phyloP scores from a whole-genome alignment of 1,284 basidiomycete species.

The Puccinia polysora region DNA sequence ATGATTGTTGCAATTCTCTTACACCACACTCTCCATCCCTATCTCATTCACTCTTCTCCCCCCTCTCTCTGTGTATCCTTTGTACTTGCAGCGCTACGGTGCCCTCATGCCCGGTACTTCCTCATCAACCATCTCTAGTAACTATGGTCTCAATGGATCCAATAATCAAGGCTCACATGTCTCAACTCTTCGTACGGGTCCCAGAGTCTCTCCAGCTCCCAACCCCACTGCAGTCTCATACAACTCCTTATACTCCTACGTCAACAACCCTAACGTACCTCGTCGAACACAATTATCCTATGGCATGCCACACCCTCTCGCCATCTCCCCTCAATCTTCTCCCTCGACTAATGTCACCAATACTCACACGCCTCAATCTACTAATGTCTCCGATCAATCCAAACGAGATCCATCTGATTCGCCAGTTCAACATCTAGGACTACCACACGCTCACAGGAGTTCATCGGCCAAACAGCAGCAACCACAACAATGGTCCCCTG shows the following conservation, averaged over 20 bases:
- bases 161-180: constrained; percentile 7
- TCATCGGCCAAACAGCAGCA: not conserved
- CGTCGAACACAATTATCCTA: constrained; percentile 12
- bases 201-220: constrained; percentile 13
- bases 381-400: constrained; percentile 11
- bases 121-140: constrained; percentile 2
- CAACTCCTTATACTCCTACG: constrained; percentile 8
- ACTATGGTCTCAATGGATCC: not conserved
- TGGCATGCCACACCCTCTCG: constrained; percentile 20
- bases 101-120: constrained; percentile 22
- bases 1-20: not conserved
- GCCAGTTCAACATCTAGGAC: constrained; percentile 25
- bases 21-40: not conserved
- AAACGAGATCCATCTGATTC: constrained; percentile 30
- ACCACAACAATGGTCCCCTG: constrained; percentile 12
- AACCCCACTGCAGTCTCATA: constrained; percentile 5
- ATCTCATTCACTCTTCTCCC: not conserved
- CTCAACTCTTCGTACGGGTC: not conserved
- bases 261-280: not conserved
- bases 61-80: not conserved
- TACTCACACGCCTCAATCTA: constrained; percentile 5
- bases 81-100: constrained; percentile 31
- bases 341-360: constrained; percentile 7
- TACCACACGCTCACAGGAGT: not conserved
- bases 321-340: constrained; percentile 31